Conservation (phyloP, 148 eudicot genomes). For the Silene uniflora region DNA sequence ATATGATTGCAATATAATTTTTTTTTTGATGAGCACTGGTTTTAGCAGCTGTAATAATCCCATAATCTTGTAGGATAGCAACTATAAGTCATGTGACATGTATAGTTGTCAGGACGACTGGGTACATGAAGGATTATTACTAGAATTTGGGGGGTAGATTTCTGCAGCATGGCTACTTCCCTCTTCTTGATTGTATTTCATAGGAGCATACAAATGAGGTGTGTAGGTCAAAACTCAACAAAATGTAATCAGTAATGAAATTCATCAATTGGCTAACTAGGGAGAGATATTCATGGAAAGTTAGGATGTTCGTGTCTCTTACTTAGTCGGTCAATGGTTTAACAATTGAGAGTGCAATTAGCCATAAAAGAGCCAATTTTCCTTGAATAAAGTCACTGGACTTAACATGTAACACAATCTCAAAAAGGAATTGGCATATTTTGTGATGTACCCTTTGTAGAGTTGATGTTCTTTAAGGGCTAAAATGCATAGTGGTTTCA, state of each 20-base stretch:
- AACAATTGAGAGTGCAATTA: background rate
- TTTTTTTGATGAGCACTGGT: background rate
- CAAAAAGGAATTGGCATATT: background rate
- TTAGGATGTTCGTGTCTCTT: background rate
- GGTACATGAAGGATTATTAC: background rate
- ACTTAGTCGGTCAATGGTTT: background rate
- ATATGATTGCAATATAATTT: background rate
- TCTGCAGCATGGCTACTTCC: background rate
- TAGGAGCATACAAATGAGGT: background rate
- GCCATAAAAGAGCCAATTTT: background rate
- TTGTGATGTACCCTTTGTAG: too few species aligned
- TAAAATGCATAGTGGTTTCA: too few species aligned
- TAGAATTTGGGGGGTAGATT: background rate
- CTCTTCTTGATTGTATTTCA: background rate
- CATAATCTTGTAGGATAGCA: background rate
- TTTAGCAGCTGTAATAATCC: background rate
- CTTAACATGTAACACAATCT: background rate
- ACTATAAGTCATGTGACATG: background rate
- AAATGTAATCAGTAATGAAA: background rate
- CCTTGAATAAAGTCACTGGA: background rate
- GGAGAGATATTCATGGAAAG: background rate
- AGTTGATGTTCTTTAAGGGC: too few species aligned
- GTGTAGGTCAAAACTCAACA: background rate
- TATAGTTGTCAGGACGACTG: background rate
- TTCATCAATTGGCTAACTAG: background rate